phyloP scores from a whole-genome alignment of 75 land plant genomes.

The Chamaecyparis obtusa region DNA sequence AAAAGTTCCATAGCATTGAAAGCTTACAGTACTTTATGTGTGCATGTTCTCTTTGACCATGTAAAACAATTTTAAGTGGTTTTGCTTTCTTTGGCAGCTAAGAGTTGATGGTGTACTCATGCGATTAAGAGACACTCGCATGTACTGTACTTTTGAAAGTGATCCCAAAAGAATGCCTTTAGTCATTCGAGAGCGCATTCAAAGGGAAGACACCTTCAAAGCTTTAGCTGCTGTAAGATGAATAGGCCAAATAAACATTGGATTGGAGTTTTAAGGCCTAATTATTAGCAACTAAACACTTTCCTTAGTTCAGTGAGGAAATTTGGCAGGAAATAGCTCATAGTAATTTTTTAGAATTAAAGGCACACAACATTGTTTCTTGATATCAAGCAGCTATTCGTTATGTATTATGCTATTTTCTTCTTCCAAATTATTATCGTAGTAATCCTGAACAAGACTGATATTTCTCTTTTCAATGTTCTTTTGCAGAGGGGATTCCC shows the following conservation, averaged over 20 bases:
- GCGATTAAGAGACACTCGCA: constrained; percentile 93
- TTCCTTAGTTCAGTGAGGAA: background rate
- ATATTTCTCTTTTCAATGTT: background rate
- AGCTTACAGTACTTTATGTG: background rate
- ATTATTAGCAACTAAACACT: background rate
- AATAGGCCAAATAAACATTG: background rate
- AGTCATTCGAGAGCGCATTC: constrained; percentile 68
- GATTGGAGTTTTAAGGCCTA: background rate
- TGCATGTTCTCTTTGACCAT: background rate
- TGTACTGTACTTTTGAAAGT: constrained; percentile 60
- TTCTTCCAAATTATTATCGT: background rate
- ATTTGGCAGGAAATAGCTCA: background rate
- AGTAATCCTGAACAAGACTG: background rate
- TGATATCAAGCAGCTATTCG: background rate
- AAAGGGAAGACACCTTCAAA: constrained; percentile 75
- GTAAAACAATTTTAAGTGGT: background rate
- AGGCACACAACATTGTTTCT: background rate
- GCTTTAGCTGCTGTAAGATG: constrained; percentile 57
- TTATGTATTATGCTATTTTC: background rate
- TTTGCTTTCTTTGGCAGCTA: constrained; percentile 51
- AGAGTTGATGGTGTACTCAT: constrained; percentile 97
- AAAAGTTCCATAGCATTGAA: background rate
- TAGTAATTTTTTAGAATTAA: background rate
- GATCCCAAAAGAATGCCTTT: constrained; percentile 35
- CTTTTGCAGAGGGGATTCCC: constrained; percentile 69